Evolutionary conservation across 148 eudicot species (phyloP).

Genomic region (Spergularia marina): DNA sequence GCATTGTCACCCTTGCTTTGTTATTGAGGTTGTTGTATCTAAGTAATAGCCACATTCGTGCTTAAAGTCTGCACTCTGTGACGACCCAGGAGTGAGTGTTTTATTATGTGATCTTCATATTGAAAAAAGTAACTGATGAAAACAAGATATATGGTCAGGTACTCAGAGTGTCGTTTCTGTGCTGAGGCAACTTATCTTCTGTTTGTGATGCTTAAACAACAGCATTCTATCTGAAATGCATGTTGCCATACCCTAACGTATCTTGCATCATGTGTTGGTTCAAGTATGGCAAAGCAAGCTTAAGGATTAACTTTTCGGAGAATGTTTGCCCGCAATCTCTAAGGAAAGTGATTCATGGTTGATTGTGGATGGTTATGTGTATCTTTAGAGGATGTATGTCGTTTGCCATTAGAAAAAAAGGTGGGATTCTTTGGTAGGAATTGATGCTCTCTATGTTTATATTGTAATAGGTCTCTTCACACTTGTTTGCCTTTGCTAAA

Average conservation of each 20-base stretch:
- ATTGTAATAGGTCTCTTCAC: too few species aligned
- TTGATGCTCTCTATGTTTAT: too few species aligned
- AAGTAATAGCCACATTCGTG: neutral
- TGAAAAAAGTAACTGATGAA: neutral
- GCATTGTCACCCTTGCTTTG: slow-evolving; percentile 13
- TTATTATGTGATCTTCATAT: neutral
- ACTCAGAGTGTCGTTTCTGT: neutral
- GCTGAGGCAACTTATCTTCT: neutral
- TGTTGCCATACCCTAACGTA: neutral
- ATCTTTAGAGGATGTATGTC: too few species aligned
- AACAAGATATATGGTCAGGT: neutral
- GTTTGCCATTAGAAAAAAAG: too few species aligned
- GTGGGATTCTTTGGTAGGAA: too few species aligned
- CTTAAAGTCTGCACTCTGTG: neutral
- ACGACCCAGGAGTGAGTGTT: neutral
- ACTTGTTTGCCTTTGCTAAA: too few species aligned
- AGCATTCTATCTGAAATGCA: neutral
- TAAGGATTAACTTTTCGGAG: neutral
- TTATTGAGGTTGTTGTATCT: neutral
- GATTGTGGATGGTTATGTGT: too few species aligned
- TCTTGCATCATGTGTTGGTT: neutral
- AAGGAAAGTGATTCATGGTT: neutral
- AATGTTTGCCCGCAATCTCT: neutral
- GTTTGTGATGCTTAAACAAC: neutral
- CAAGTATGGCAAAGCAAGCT: neutral